These are phyloP conservation scores for Chenopodium quinoa DNA, from an alignment of 148 eudicot genomes.

Conservation along the genomic window DNA sequence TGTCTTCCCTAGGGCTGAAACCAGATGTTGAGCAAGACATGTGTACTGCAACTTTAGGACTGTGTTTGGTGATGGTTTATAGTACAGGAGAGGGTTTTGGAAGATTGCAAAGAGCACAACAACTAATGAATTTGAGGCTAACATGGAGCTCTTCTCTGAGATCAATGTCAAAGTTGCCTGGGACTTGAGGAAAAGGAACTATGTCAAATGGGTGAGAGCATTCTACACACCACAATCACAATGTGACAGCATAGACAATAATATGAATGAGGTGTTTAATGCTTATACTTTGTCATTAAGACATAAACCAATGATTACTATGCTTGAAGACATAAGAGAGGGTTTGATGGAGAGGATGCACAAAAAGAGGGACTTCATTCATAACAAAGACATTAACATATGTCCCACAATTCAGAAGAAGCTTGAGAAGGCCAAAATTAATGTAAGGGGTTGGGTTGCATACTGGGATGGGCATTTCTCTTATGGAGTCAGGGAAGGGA, in stretches of 20 bases:
- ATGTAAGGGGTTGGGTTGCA: no score
- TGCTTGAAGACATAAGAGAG: neutral
- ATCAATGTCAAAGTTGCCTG: neutral
- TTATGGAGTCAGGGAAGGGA: no score
- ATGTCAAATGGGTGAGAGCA: neutral
- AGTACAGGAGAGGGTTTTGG: no score
- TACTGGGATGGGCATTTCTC: no score
- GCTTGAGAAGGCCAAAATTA: no score
- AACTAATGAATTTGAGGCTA: neutral
- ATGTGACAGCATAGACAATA: neutral
- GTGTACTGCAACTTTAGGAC: no score
- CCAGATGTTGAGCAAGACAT: no score
- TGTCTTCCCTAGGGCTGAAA: no score
- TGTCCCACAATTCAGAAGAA: neutral
- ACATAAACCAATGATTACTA: neutral
- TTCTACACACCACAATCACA: neutral
- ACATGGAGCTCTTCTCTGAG: neutral
- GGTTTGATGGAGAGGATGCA: neutral
- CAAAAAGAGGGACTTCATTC: neutral
- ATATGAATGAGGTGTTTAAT: neutral
- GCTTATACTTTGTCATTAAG: neutral
- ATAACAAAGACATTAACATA: neutral
- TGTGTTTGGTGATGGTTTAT: no score
- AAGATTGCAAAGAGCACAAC: neutral
- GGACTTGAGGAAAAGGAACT: neutral